These are phyloP conservation scores for Ochetophila trinervis DNA, from an alignment of 306 rosid genomes.

Conservation along the genomic window DNA sequence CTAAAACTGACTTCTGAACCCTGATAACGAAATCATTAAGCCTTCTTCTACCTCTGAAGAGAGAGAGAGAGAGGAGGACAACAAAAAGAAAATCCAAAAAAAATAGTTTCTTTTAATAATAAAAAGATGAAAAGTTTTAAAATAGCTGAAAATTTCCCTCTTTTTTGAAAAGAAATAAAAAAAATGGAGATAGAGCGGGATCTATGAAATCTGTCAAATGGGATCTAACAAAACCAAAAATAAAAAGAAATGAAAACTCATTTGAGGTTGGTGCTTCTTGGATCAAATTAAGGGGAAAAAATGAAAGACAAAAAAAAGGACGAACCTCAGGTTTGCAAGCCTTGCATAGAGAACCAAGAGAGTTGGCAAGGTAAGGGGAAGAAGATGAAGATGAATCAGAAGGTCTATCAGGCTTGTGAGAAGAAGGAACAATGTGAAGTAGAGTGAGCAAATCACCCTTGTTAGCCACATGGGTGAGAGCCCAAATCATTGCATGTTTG, in stretches of 20 bases:
- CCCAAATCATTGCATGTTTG: conserved; percentile 93
- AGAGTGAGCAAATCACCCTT: conserved; percentile 86
- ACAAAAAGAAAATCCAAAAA: conserved; percentile 12
- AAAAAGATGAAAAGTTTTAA: neutral
- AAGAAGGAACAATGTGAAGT: conserved; percentile 59
- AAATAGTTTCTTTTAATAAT: neutral
- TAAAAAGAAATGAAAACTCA: conserved; percentile 8
- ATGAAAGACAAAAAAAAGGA: neutral
- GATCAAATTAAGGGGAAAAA: neutral
- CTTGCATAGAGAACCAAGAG: conserved; percentile 79
- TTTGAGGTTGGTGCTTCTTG: neutral
- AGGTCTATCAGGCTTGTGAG: conserved; percentile 5
- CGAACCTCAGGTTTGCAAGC: conserved; percentile 87
- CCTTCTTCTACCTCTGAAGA: conserved; percentile 33
- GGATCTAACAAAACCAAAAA: conserved; percentile 35
- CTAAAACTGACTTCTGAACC: conserved; percentile 4
- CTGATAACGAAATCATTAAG: conserved; percentile 27
- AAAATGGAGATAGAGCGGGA: neutral
- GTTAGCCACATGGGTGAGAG: conserved; percentile 72
- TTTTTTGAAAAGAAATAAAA: conserved; percentile 1
- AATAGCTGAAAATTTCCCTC: conserved; percentile 10
- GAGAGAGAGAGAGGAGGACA: no score
- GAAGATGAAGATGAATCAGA: conserved; percentile 41
- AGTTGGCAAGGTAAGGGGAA: conserved; percentile 59
- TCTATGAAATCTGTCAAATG: conserved; percentile 5